phyloP scores from a whole-genome alignment of 2,329 filamentous ascomycete species.

The Rachicladosporium sp. region DNA sequence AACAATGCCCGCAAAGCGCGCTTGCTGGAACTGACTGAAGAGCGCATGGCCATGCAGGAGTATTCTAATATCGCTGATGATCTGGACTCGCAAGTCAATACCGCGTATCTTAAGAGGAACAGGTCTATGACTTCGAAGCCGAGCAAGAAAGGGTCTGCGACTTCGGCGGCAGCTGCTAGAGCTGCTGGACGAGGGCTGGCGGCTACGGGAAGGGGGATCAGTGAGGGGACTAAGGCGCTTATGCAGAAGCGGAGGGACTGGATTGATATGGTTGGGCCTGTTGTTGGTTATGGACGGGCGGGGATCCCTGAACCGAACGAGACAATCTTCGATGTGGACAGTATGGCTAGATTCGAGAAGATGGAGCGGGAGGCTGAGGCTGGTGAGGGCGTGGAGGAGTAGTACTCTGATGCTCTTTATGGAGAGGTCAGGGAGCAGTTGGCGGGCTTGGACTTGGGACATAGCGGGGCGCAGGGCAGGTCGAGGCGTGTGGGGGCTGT shows the following conservation, averaged over 20 bases:
- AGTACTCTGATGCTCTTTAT: too few relatives aligned
- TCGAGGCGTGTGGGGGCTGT: too few relatives aligned
- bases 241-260: conserved; percentile 87
- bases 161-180: too few relatives aligned
- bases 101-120: conserved; percentile 90
- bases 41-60: conserved; percentile 91
- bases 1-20: conserved; percentile 87
- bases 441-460: too few relatives aligned
- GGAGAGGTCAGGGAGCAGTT: too few relatives aligned
- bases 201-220: conserved; percentile 64
- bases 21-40: conserved; percentile 74
- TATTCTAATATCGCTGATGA: conserved; percentile 96
- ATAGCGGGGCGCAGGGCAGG: too few relatives aligned
- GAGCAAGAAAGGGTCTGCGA: conserved; percentile 45
- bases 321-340: conserved; percentile 60
- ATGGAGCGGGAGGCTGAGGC: conserved; percentile 71
- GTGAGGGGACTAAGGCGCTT: conserved; percentile 77
- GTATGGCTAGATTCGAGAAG: conserved; percentile 63
- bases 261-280: conserved; percentile 80
- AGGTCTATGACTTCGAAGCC: conserved; percentile 89
- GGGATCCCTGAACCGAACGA: conserved; percentile 62
- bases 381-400: conserved; percentile 27
- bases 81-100: conserved; percentile 85
- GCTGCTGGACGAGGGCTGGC: conserved; percentile 12
- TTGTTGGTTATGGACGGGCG: conserved; percentile 74